These are phyloP conservation scores for Gracilaria gracilis DNA, from an alignment of 23 red algal genomes.

Conservation along the genomic window DNA sequence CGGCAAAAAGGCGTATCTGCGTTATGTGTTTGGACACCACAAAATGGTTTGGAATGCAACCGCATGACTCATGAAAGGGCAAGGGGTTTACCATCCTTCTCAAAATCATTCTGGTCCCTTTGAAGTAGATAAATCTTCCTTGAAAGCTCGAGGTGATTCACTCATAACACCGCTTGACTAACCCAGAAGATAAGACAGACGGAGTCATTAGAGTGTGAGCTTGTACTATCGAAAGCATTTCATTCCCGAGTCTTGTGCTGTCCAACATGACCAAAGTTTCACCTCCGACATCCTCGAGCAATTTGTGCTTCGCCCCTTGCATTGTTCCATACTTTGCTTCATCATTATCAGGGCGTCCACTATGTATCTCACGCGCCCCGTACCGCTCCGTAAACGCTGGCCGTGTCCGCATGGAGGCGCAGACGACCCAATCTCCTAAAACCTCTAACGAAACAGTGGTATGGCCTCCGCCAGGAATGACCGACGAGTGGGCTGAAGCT, in stretches of 20 bases:
- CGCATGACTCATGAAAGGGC: too few relatives aligned
- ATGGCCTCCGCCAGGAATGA: conserved; percentile 63
- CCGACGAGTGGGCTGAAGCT: conserved; percentile 69
- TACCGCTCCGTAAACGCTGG: background rate
- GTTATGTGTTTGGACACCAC: background rate
- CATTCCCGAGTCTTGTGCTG: background rate
- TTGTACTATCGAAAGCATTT: too few relatives aligned
- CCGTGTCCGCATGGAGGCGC: conserved; percentile 30
- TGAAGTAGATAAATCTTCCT: too few relatives aligned
- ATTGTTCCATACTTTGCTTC: too few relatives aligned
- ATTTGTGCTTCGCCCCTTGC: background rate
- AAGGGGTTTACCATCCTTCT: too few relatives aligned
- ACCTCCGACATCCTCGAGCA: background rate
- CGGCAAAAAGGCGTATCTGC: background rate
- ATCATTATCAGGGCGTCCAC: background rate
- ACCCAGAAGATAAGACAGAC: too few relatives aligned
- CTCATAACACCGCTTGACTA: too few relatives aligned
- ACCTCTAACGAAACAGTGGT: background rate
- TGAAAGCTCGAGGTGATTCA: too few relatives aligned
- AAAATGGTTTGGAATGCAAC: background rate
- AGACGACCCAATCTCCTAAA: background rate
- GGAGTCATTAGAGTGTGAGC: too few relatives aligned
- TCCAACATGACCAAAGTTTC: background rate
- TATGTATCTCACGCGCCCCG: background rate
- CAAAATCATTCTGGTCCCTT: too few relatives aligned